Base-by-base conservation (phyloP, 768 basidiomycete genomes). In the Pulveroboletus sp. region DNA sequence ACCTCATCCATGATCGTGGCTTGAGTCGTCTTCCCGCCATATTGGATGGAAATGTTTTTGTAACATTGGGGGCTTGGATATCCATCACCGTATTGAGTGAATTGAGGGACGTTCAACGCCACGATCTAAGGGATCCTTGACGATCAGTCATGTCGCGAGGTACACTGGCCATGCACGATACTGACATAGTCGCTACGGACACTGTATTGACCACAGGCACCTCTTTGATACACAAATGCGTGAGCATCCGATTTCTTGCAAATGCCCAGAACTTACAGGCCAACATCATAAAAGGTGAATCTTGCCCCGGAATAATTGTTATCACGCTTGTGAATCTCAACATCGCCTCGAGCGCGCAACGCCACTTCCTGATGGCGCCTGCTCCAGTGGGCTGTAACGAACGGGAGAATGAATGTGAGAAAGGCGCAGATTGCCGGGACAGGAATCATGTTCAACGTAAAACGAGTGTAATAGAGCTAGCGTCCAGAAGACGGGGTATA, bases 61-160 rank as follows among this genome's bases (percentile, higher is more conserved):
- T 77, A 77, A 66, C 90, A 92, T 33, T 80, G 43, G 19, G 81
- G 79, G 2, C 85, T 80, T 6, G 87, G 85, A 64, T 80, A 86
- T 6, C 77, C 76, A 34, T 50, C 50, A 13, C 84, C 84, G 57
- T 68, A 87, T 70, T 84, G 75, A 61, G 75, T 58, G 45, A 50
- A 87, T 70, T 84, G 75, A 61, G 75, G 58, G 45, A 50, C 61
- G 60, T 76, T 81, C 32, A 81, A 49, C 1, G 81, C 80, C 19
- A 82, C 80, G 48, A 81, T 79, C 80, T 81, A 47, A 24, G 41
- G 40, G 23, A 8, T 35, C 39, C 10, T 29, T 16, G 20, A 52
- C 19, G n/a, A 21, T 54, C 17, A 56, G 45, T 40, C n/a, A n/a
- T 37, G 29, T 27, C 39, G 32, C 33, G n/a, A 41, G 21, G 40